A percentile compares a stretch with the other conserved stretches of the same genome.
phyloP scores from a whole-genome alignment of 2,329 filamentous ascomycete species.

The Claviceps sp. region DNA sequence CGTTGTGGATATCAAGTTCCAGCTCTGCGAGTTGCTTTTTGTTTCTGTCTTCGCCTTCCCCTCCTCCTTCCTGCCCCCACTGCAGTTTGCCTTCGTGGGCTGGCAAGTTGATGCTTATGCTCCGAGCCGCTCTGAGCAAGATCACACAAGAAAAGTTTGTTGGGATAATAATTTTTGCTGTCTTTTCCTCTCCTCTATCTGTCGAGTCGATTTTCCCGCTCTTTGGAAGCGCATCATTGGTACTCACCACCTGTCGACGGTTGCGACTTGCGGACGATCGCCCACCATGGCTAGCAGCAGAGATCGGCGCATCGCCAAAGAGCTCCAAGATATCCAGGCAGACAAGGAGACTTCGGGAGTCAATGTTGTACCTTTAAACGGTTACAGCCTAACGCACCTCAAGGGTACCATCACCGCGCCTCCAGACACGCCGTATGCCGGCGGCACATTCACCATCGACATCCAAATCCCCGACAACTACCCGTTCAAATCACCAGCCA shows the following conservation, averaged over 20 bases:
- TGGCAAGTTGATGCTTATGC: neutral
- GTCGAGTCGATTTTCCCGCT: neutral
- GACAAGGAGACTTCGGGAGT: constrained; percentile 68
- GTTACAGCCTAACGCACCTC: constrained; percentile 66
- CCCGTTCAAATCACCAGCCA: constrained; percentile 81
- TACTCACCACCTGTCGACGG: neutral
- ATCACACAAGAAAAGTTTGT: neutral
- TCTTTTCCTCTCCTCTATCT: neutral
- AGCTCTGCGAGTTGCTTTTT: neutral
- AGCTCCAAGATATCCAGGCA: constrained; percentile 58
- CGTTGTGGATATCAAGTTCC: neutral
- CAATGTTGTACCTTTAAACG: constrained; percentile 48
- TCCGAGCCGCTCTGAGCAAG: neutral
- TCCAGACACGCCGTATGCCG: constrained; percentile 86
- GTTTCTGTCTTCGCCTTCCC: neutral
- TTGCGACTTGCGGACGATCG: neutral
- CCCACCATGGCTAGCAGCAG: constrained; percentile 35
- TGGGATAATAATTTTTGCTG: neutral
- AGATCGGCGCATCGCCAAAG: constrained; percentile 55
- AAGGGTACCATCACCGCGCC: constrained; percentile 74
- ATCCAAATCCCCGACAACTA: constrained; percentile 82
- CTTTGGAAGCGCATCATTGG: neutral
- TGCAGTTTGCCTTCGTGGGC: neutral
- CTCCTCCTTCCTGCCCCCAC: neutral
- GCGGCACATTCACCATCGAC: constrained; percentile 68